Evolutionary conservation across 2,329 filamentous ascomycete species (phyloP).

Genomic region (Chrysoporthe deuterocubensis): DNA sequence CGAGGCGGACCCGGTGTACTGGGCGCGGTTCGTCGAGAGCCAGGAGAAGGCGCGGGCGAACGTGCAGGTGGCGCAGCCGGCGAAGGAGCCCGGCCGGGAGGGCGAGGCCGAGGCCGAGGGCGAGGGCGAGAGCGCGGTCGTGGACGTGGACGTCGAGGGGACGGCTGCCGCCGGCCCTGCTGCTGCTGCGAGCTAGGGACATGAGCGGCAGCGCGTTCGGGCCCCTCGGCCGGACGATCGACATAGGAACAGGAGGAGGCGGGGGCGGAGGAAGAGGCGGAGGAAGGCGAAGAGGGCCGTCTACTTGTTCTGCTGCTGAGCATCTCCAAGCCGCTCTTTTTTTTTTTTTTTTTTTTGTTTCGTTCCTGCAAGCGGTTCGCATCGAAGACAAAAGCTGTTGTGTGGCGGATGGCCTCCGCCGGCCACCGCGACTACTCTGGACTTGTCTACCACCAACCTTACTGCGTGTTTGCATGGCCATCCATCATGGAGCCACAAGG

Average conservation of each 20-base stretch:
- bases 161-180: slow-evolving; percentile 14
- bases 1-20: slow-evolving; percentile 67
- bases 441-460: not conserved
- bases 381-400: not conserved
- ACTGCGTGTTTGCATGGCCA: not conserved
- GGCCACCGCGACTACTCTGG: not conserved
- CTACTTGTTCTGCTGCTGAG: not conserved
- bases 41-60: slow-evolving; percentile 64
- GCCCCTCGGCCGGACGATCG: not conserved
- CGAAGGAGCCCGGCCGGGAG: not conserved
- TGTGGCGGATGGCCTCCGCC: not conserved
- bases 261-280: not conserved
- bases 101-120: not conserved
- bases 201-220: not conserved
- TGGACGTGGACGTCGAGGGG: slow-evolving; percentile 7
- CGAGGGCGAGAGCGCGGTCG: slow-evolving; percentile 5
- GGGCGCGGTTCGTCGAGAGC: slow-evolving; percentile 65
- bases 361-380: not conserved
- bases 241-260: not conserved
- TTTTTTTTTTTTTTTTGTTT: not conserved
- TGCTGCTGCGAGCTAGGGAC: slow-evolving; percentile 15
- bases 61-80: slow-evolving; percentile 40
- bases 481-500: not conserved
- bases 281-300: not conserved
- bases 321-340: not conserved